phyloP scores from a whole-genome alignment of 352 stramenopile species.

The Chrysophaeum taylorii region DNA sequence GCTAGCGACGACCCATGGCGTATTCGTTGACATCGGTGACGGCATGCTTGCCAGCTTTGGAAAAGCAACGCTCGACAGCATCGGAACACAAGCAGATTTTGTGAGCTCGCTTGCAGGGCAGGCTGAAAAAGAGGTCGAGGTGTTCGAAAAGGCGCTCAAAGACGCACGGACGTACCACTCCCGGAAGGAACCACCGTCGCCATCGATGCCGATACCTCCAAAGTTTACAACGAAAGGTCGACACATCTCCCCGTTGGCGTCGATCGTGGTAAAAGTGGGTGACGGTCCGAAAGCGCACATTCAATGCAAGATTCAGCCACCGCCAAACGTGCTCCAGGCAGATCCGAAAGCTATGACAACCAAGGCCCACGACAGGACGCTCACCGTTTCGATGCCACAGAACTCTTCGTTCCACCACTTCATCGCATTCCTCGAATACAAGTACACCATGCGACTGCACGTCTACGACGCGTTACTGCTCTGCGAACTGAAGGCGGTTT shows the following conservation, averaged over 20 bases:
- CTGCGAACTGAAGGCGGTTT: too few relatives aligned
- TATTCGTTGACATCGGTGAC: conserved; percentile 9
- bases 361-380: not conserved
- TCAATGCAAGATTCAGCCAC: not conserved
- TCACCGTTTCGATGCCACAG: not conserved
- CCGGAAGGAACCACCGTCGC: too few relatives aligned
- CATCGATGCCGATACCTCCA: too few relatives aligned
- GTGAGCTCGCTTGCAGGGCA: too few relatives aligned
- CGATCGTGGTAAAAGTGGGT: too few relatives aligned
- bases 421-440: not conserved
- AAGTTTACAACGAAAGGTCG: too few relatives aligned
- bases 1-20: not conserved
- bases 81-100: too few relatives aligned
- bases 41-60: not conserved
- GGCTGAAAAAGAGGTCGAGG: too few relatives aligned
- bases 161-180: too few relatives aligned
- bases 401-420: not conserved
- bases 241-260: too few relatives aligned
- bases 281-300: too few relatives aligned
- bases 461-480: not conserved
- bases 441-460: not conserved
- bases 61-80: not conserved
- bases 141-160: too few relatives aligned
- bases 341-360: not conserved
- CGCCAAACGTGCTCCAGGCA: not conserved